Conservation (phyloP, 108 stramenopile genomes). For the Aurantiochytrium sp. region DNA sequence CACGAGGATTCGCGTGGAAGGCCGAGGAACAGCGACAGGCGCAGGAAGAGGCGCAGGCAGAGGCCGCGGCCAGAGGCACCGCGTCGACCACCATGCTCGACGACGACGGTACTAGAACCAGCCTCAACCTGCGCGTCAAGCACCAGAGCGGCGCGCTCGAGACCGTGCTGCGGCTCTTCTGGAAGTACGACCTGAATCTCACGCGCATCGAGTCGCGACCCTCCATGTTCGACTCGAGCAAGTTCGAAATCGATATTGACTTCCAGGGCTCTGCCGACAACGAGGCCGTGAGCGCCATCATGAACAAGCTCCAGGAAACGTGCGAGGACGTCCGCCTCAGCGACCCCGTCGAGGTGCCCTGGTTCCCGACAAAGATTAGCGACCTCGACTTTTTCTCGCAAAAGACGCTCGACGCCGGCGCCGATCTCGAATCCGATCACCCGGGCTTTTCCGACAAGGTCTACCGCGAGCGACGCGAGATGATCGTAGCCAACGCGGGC, state of each 20-base stretch:
- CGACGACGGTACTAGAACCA: background rate
- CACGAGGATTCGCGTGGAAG: too few species aligned
- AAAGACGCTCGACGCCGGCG: constrained; percentile 25
- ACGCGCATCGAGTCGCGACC: constrained; percentile 64
- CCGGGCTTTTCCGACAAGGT: constrained; percentile 76
- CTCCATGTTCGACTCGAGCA: background rate
- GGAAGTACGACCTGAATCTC: constrained; percentile 83
- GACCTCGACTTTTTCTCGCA: constrained; percentile 21
- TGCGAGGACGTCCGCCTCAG: background rate
- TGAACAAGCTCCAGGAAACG: background rate
- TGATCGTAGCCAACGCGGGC: constrained; percentile 60
- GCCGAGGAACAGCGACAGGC: background rate
- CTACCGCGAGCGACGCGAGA: constrained; percentile 68
- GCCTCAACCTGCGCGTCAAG: constrained; percentile 8
- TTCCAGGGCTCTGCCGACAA: background rate
- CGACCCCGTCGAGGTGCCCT: background rate
- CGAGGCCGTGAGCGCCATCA: background rate
- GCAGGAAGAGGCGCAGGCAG: background rate
- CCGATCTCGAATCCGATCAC: constrained; percentile 71
- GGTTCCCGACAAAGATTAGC: constrained; percentile 1
- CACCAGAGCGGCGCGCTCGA: constrained; percentile 77
- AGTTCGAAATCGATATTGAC: constrained; percentile 10
- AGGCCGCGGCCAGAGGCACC: background rate
- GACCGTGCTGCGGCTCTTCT: constrained; percentile 74
- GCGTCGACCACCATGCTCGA: constrained; percentile 41